phyloP scores from a whole-genome alignment of 148 eudicot species.

The Rhododendron griersonianum region DNA sequence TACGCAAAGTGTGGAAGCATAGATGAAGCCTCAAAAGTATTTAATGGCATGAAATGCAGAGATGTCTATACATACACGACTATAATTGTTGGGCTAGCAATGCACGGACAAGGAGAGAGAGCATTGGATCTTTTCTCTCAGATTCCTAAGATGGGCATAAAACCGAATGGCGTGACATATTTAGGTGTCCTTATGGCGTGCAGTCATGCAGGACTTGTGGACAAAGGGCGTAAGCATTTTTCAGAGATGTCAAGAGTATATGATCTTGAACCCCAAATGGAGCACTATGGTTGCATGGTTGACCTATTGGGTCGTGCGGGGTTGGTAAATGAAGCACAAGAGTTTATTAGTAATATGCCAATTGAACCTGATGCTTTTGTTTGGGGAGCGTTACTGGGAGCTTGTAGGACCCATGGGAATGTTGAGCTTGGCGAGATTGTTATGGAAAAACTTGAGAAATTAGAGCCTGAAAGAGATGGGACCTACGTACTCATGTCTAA shows the following conservation, averaged over 20 bases:
- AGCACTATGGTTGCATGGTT: slow-evolving; percentile 32
- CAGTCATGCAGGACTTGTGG: slow-evolving; percentile 22
- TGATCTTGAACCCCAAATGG: slow-evolving; percentile 21
- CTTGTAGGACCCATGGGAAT: slow-evolving; percentile 24
- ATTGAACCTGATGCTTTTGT: slow-evolving; percentile 25
- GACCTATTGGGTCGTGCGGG: slow-evolving; percentile 36
- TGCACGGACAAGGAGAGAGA: slow-evolving; percentile 23
- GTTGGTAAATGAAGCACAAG: slow-evolving; percentile 24
- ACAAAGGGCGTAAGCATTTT: slow-evolving; percentile 25
- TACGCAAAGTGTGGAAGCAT: slow-evolving; percentile 32
- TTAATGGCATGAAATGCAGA: slow-evolving; percentile 16
- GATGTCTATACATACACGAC: slow-evolving; percentile 25
- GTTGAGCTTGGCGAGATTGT: slow-evolving; percentile 23
- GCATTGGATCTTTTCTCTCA: slow-evolving; percentile 26
- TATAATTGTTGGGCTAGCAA: slow-evolving; percentile 25
- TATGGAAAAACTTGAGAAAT: slow-evolving; percentile 13
- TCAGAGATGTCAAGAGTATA: slow-evolving; percentile 14
- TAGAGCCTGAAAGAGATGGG: slow-evolving; percentile 26
- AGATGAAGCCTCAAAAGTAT: slow-evolving; percentile 18
- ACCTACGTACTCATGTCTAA: slow-evolving; percentile 27
- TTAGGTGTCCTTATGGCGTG: slow-evolving; percentile 30
- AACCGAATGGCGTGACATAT: slow-evolving; percentile 22
- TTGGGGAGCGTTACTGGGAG: slow-evolving; percentile 30
- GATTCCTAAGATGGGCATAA: slow-evolving; percentile 17
- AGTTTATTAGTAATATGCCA: slow-evolving; percentile 22